phyloP scores from a whole-genome alignment of 257 asterid species.

The Ilex asprella region DNA sequence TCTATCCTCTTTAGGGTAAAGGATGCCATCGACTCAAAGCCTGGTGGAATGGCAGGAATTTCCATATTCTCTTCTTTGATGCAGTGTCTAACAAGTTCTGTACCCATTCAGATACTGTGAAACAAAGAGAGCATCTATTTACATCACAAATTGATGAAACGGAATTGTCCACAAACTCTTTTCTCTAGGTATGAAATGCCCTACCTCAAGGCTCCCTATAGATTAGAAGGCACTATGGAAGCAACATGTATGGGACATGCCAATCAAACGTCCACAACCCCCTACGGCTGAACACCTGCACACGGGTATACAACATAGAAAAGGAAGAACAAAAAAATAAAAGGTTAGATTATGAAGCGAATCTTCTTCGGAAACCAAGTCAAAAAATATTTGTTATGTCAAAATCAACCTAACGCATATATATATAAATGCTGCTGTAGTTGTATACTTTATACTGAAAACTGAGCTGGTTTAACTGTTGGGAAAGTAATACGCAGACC shows the following conservation, averaged over 20 bases:
- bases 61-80: constrained; percentile 74
- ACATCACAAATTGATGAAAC: constrained; percentile 9
- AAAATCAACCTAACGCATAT: too few relatives aligned
- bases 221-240: neutral
- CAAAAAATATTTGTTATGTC: too few relatives aligned
- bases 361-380: too few relatives aligned
- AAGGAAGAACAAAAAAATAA: too few relatives aligned
- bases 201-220: neutral
- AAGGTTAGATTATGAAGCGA: too few relatives aligned
- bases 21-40: constrained; percentile 81
- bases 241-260: neutral
- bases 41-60: constrained; percentile 76
- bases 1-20: constrained; percentile 55
- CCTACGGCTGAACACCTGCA: too few relatives aligned
- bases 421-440: too few relatives aligned
- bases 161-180: neutral
- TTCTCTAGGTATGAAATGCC: neutral
- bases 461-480: too few relatives aligned
- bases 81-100: constrained; percentile 62
- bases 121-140: constrained; percentile 3
- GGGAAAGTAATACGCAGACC: too few relatives aligned
- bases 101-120: constrained; percentile 56
- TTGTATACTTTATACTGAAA: too few relatives aligned
- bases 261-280: neutral
- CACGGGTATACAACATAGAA: too few relatives aligned